Percentiles rank a stretch among this genome's conserved stretches.
Conservation (phyloP, 177 flowering plant species). For the Vitis hybrid region DNA sequence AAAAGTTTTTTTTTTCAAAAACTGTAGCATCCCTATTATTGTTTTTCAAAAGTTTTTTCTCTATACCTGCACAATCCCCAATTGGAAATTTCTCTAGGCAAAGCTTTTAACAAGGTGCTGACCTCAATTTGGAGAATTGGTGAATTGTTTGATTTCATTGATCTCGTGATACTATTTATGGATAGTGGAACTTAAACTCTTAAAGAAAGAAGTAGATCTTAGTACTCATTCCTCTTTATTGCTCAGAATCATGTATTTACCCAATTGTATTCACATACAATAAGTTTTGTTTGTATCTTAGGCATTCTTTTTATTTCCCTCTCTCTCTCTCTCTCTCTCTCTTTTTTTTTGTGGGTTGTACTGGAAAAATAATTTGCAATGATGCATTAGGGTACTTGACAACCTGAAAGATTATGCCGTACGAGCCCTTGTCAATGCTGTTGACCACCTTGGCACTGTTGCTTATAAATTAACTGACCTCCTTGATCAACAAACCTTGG, state of each 20-base stretch:
- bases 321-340: not conserved
- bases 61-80: not conserved
- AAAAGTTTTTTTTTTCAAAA: not conserved
- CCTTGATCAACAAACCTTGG: conserved; percentile 80
- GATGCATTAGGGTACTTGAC: conserved; percentile 57
- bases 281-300: not conserved
- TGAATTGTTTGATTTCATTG: too few relatives aligned
- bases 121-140: too few relatives aligned
- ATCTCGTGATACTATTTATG: too few relatives aligned
- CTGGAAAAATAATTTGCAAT: not conserved
- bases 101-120: too few relatives aligned
- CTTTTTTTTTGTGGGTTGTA: not conserved
- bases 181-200: too few relatives aligned
- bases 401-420: conserved; percentile 92
- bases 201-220: too few relatives aligned
- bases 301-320: not conserved
- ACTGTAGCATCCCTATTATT: not conserved
- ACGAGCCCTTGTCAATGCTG: conserved; percentile 93
- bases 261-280: not conserved
- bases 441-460: conserved; percentile 97
- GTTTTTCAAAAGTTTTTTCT: not conserved
- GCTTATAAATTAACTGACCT: conserved; percentile 77
- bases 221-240: too few relatives aligned
- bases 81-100: too few relatives aligned
- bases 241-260: too few relatives aligned